Evolutionary conservation across 2,329 filamentous ascomycete species (phyloP), one percentile per base, ranked within the genome.

Genomic region (Ophiobolus disseminans): DNA sequence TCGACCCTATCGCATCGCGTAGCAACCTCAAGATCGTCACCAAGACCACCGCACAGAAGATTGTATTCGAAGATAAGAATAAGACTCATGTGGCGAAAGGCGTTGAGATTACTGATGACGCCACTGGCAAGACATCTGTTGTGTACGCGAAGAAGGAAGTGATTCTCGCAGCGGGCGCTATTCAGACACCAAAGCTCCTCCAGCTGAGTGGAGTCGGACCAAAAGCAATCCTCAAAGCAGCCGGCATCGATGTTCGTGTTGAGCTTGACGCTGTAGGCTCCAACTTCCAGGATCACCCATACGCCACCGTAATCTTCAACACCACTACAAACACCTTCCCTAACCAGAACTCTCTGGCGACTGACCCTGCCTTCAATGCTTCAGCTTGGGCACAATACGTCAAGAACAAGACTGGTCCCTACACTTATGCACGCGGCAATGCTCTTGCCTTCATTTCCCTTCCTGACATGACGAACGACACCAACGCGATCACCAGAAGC

Each of bases 131-230:
- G 28, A 55, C 39, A 2, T 50, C 43, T 5, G 53, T 38, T 9
- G 56, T 68, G 3, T 56, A 53, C n/a, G 65, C 63, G 1, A 62
- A 53, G 42, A 66, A 63, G 42, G 85, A 88, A 60, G 78, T 87
- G 8, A 77, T 88, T 20, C 65, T 88, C 2, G 82, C 82, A 1
- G 86, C 85, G 1, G 80, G 77, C 21, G 73, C 65, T 82, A 40
- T 78, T 80, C 57, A 84, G 80, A 7, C 85, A 79, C 2, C 82
- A 80, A 66, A 72, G 86, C 14, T 76, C 85, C 13, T 72, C 6
- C 63, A 69, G 47, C 54, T 70, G 11, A 68, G 63, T 40, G 69
- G 69, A 20, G 48, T 72, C 20, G 69, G 69, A 10, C 64, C 65
- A 21, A 63, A 54, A 50, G 48, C 51, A 11, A 50, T 68, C n/a